Base-by-base conservation (phyloP, 2,329 filamentous ascomycete genomes). In the Aureobasidium sp. region DNA sequence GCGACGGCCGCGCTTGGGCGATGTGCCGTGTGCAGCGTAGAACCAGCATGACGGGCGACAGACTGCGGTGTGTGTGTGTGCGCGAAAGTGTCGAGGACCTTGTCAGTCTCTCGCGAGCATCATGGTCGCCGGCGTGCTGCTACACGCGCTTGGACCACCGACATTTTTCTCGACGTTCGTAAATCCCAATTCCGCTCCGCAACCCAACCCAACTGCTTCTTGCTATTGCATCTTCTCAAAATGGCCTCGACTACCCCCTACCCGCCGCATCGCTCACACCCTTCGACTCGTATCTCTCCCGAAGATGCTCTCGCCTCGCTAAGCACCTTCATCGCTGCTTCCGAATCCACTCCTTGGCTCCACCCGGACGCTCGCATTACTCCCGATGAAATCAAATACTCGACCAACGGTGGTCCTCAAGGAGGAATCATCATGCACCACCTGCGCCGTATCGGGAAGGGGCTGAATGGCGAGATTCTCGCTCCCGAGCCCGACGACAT, bases 371-470 rank as follows among this genome's bases (percentile, higher is more conserved):
- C 76, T 40, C 69, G 75, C 50, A 73, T 79, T 43, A 74, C 70
- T 17, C 68, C 73, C 10, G 70, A 70, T 25, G 77, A 77, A 46
- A 71, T 78, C 7, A 68, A 69, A 13, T 78, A 75, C 66, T 70
- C 72, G 23, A 71, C 75, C 17, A 69, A 74, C 49, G 72, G 73
- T 50, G 78, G 78, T 1, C 71, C 75, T 0, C 67, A 65, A 19
- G 77, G 78, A 45, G 75, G 77, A 8, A 71, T 81, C n/a, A 73
- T 76, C 15, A 72, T 84, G 57, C 78, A 81, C 67, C 79, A 82
- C 65, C 68, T 84, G 47, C 73, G 76, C 38, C 75, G 81, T 50
- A 77, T 84, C 9, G 78, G 79, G 63, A 76, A 77, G 6, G 81
- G 81, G 0, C 64, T 84, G 61, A 68, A 73, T 21, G 81, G 81